phyloP scores from a whole-genome alignment of 1,284 basidiomycete genomes.

The Sporisorium iseilematis-ciliati region DNA sequence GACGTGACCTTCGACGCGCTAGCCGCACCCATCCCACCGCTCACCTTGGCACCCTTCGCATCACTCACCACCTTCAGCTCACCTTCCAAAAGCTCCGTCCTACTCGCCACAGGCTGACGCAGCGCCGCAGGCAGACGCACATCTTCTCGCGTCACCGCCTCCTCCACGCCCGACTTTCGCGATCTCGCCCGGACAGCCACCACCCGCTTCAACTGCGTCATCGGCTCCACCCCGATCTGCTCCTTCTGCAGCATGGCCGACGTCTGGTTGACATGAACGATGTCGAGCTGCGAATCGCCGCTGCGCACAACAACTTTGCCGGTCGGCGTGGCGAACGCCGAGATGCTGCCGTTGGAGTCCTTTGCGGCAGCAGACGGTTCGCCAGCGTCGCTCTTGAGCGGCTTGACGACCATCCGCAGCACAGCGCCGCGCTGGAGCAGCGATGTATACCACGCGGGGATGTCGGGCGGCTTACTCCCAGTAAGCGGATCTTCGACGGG shows the following conservation, averaged over 20 bases:
- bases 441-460: constrained; percentile 46
- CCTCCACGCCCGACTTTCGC: constrained; percentile 26
- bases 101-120: constrained; percentile 24
- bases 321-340: constrained; percentile 31
- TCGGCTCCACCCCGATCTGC: constrained; percentile 43
- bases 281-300: constrained; percentile 44
- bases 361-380: constrained; percentile 2
- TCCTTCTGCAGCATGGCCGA: constrained; percentile 65
- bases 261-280: constrained; percentile 63
- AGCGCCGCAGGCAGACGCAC: constrained; percentile 33
- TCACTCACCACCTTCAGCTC: background rate
- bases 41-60: constrained; percentile 4
- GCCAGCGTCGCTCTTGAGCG: constrained; percentile 27
- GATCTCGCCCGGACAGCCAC: constrained; percentile 31
- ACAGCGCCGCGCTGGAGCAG: constrained; percentile 49
- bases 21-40: background rate
- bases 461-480: constrained; percentile 39
- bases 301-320: constrained; percentile 46
- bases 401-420: constrained; percentile 49
- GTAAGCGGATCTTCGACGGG: constrained; percentile 49
- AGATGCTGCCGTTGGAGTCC: constrained; percentile 12
- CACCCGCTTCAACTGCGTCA: constrained; percentile 42
- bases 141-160: constrained; percentile 19
- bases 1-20: background rate
- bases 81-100: constrained; percentile 23